A percentile compares a stretch with the other conserved stretches of the same genome.
phyloP scores from a whole-genome alignment of 2,329 filamentous ascomycete genomes.

The Epichloe uncinata region DNA sequence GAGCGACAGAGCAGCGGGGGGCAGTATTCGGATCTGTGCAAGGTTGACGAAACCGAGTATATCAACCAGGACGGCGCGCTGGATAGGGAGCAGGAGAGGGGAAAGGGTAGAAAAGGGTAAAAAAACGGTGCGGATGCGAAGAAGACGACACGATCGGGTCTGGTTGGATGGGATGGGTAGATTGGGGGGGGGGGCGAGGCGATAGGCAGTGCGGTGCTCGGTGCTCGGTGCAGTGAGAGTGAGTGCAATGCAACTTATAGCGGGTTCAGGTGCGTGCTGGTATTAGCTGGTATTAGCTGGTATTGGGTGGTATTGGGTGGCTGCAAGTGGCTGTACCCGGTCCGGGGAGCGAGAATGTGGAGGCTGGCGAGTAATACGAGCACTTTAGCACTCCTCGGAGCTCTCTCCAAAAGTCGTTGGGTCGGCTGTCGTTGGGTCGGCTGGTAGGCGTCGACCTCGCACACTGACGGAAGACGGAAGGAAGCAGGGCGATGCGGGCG shows the following conservation, averaged over 20 bases:
- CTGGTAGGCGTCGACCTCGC: no score
- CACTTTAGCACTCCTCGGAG: no score
- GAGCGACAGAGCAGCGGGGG: slow-evolving; percentile 6
- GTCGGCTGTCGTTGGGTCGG: no score
- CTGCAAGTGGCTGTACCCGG: not conserved
- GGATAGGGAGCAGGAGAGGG: not conserved
- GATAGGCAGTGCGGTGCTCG: not conserved
- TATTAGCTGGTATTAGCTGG: no score
- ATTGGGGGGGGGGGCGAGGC: not conserved
- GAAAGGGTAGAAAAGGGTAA: not conserved
- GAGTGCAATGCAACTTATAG: not conserved
- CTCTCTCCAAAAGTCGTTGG: no score
- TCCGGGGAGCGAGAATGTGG: not conserved
- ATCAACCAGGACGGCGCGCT: not conserved
- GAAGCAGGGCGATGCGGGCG: no score
- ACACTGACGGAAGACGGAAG: no score
- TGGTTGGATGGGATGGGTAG: no score
- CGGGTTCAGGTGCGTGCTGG: not conserved
- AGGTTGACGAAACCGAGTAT: not conserved
- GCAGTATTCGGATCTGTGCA: not conserved
- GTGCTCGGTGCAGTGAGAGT: not conserved
- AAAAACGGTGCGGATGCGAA: not conserved
- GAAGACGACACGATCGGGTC: not conserved
- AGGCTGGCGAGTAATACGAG: no score
- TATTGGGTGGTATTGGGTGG: no score